A percentile compares a stretch with the other conserved stretches of the same genome.
Conservation (phyloP, 768 basidiomycete genomes). For the Galerina marginata region DNA sequence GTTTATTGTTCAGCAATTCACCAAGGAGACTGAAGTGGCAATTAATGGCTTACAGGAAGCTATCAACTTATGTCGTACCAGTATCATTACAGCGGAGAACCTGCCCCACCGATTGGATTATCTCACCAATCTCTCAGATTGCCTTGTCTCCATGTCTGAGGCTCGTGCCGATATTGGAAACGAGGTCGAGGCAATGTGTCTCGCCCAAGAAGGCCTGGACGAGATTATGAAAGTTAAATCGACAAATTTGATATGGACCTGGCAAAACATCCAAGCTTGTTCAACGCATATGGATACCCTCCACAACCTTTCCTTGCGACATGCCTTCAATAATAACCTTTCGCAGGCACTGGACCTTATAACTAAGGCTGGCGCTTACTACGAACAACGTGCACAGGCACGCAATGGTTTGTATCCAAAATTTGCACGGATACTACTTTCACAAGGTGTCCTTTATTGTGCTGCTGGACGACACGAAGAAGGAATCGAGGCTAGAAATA, state of each 20-base stretch:
- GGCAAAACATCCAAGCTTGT: not conserved
- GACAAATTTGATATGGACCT: not conserved
- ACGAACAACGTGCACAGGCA: not conserved
- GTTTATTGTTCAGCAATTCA: no score
- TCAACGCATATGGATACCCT: not conserved
- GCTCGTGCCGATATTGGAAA: not conserved
- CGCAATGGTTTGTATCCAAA: conserved; percentile 8
- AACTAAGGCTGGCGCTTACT: not conserved
- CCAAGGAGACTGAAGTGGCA: no score
- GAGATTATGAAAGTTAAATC: not conserved
- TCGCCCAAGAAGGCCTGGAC: not conserved
- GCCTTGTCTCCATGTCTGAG: not conserved
- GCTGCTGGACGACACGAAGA: conserved; percentile 10
- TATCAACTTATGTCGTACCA: not conserved
- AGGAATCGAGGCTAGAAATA: not conserved
- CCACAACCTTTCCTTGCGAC: not conserved
- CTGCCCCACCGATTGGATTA: not conserved
- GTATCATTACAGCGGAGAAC: not conserved
- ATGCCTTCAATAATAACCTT: not conserved
- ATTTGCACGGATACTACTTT: conserved; percentile 2
- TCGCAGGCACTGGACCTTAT: not conserved
- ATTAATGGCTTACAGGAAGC: no score
- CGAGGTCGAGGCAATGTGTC: not conserved
- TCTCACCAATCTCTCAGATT: not conserved
- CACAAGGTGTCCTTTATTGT: conserved; percentile 9